A percentile compares a stretch with the other conserved stretches of the same genome.
Conservation (phyloP, 2,329 filamentous ascomycete species). For the Tolypocladium pustulatum region DNA sequence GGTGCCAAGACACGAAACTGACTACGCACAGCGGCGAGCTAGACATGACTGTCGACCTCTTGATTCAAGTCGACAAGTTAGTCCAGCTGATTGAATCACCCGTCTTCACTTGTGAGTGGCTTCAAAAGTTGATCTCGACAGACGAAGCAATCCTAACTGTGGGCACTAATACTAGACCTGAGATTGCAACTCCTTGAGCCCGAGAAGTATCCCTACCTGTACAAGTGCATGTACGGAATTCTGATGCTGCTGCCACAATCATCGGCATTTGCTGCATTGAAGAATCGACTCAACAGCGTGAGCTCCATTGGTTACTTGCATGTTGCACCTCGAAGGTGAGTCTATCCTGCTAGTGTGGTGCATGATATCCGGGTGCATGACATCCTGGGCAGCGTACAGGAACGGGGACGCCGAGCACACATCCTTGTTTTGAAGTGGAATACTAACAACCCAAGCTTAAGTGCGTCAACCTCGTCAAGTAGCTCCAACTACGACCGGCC, state of each 20-base stretch:
- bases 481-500: conserved; percentile 57
- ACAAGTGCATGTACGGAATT: conserved; percentile 95
- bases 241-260: conserved; percentile 98
- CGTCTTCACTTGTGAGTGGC: conserved; percentile 79
- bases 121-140: neutral
- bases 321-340: conserved; percentile 67
- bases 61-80: conserved; percentile 97
- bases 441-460: conserved; percentile 8
- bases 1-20: neutral
- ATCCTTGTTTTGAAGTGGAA: neutral
- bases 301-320: conserved; percentile 95
- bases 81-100: conserved; percentile 95
- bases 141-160: neutral
- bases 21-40: conserved; percentile 64
- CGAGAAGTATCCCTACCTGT: conserved; percentile 87
- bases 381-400: neutral
- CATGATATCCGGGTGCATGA: no score
- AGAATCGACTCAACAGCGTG: conserved; percentile 93
- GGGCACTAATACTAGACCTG: conserved; percentile 49
- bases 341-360: neutral
- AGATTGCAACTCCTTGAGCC: conserved; percentile 91
- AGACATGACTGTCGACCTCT: conserved; percentile 97
- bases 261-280: conserved; percentile 89
- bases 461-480: conserved; percentile 36
- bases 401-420: neutral